A percentile compares a stretch with the other conserved stretches of the same genome.
These are phyloP conservation scores for Patellaria atrata DNA, from an alignment of 495 filamentous ascomycete species.

Conservation along the genomic window DNA sequence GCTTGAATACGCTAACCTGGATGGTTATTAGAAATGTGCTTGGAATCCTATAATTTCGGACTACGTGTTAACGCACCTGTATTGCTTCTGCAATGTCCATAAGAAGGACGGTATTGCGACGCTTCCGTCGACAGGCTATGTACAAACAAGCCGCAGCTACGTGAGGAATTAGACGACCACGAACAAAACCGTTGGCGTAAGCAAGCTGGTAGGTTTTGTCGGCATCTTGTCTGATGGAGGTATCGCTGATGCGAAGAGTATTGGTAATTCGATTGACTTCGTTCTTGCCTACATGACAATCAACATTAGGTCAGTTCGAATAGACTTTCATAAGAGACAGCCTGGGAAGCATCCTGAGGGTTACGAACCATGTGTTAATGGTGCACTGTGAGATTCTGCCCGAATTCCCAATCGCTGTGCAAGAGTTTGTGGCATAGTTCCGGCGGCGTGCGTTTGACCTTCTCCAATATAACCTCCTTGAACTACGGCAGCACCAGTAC, in stretches of 20 bases:
- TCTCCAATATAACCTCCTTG: conserved; percentile 79
- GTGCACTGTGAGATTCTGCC: too few species aligned
- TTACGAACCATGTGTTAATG: too few species aligned
- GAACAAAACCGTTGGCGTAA: conserved; percentile 63
- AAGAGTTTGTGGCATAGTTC: not conserved
- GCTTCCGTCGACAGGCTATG: conserved; percentile 57
- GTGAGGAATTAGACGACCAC: conserved; percentile 70
- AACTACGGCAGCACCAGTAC: conserved; percentile 73
- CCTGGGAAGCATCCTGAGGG: too few species aligned
- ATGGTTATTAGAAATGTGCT: conserved; percentile 14
- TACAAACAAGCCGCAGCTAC: conserved; percentile 82
- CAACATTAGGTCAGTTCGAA: too few species aligned
- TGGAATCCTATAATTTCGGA: not conserved
- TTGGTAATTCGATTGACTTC: conserved; percentile 17
- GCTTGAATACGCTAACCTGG: conserved; percentile 76
- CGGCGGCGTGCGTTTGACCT: conserved; percentile 50
- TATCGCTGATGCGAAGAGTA: conserved; percentile 36
- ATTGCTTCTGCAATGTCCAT: conserved; percentile 89
- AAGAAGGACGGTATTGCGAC: conserved; percentile 55
- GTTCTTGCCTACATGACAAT: conserved; percentile 3
- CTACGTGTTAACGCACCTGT: conserved; percentile 31
- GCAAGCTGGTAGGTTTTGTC: conserved; percentile 66
- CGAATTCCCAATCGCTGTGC: not conserved
- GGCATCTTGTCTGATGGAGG: conserved; percentile 45
- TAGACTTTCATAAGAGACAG: too few species aligned